Evolutionary conservation across 2,329 filamentous ascomycete species (phyloP).

Genomic region (Aspergillus tamarii): DNA sequence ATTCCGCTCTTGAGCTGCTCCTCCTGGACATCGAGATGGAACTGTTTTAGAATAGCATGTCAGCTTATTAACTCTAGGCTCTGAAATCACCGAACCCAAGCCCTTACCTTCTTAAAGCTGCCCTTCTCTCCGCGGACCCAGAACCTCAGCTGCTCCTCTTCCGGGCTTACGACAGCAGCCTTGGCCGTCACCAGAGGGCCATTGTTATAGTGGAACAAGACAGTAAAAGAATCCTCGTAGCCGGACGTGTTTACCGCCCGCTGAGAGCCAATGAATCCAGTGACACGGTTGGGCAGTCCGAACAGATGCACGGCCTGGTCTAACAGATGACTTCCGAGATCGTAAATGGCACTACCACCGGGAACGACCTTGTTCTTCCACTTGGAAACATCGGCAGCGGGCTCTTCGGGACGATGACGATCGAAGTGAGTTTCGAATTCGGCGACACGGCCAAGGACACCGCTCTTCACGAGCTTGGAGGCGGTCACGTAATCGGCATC

Average conservation of each 20-base stretch:
- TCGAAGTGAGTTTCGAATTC: constrained; percentile 84
- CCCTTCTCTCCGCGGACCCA: constrained; percentile 77
- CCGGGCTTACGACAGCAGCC: constrained; percentile 69
- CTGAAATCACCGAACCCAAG: too few relatives aligned
- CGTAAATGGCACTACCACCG: constrained; percentile 71
- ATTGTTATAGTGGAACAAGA: constrained; percentile 67
- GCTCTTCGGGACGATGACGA: constrained; percentile 65
- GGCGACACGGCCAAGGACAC: constrained; percentile 68
- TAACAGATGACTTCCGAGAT: constrained; percentile 75
- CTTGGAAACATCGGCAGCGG: constrained; percentile 43
- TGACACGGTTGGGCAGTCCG: constrained; percentile 68
- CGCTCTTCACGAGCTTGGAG: constrained; percentile 62
- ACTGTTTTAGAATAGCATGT: constrained; percentile 29
- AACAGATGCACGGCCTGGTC: constrained; percentile 75
- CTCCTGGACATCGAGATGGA: constrained; percentile 73
- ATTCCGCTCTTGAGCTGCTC: constrained; percentile 69
- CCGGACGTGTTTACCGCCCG: constrained; percentile 58
- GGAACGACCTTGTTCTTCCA: constrained; percentile 72
- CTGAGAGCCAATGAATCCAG: constrained; percentile 69
- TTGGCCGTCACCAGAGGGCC: constrained; percentile 70
- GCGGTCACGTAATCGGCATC: constrained; percentile 77
- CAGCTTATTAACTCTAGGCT: not conserved
- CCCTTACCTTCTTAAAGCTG: constrained; percentile 69
- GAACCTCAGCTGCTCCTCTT: constrained; percentile 71
- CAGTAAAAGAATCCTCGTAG: constrained; percentile 58